Conservation (phyloP, 2,329 filamentous ascomycete species). For the Cladosporium phlei region DNA sequence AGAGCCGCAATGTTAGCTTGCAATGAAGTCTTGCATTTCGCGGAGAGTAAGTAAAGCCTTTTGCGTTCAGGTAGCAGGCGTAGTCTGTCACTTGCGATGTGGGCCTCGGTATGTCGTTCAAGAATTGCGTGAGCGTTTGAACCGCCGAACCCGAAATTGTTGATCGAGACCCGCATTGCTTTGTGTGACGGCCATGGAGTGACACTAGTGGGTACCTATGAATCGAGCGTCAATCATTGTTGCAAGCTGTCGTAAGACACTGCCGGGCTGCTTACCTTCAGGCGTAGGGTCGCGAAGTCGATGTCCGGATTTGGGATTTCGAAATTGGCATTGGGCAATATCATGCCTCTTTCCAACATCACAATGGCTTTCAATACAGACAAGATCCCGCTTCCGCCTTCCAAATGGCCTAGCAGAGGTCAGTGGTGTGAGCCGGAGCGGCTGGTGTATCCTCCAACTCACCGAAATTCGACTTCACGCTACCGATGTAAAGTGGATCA, state of each 20-base stretch:
- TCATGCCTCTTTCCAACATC: too few species aligned
- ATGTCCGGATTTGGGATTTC: too few species aligned
- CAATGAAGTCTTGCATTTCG: not conserved
- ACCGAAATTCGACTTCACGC: constrained; percentile 26
- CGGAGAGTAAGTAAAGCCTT: not conserved
- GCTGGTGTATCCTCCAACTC: constrained; percentile 17
- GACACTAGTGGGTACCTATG: not conserved
- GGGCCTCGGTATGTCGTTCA: not conserved
- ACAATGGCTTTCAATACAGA: too few species aligned
- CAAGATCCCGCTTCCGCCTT: too few species aligned
- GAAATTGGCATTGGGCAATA: too few species aligned
- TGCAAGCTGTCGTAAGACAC: too few species aligned
- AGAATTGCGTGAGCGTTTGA: constrained; percentile 28
- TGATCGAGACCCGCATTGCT: constrained; percentile 14
- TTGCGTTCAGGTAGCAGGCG: too few species aligned
- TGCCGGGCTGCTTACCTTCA: too few species aligned
- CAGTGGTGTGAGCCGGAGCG: constrained; percentile 15
- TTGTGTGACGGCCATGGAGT: constrained; percentile 29
- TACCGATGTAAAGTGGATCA: constrained; percentile 20
- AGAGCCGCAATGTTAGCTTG: not conserved
- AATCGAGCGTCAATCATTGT: too few species aligned
- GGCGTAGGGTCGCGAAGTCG: too few species aligned
- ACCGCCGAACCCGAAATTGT: constrained; percentile 27
- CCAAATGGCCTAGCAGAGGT: too few species aligned
- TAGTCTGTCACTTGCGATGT: too few species aligned